Conservation (phyloP, 2,329 filamentous ascomycete species). For the Penicillium frequentans region DNA sequence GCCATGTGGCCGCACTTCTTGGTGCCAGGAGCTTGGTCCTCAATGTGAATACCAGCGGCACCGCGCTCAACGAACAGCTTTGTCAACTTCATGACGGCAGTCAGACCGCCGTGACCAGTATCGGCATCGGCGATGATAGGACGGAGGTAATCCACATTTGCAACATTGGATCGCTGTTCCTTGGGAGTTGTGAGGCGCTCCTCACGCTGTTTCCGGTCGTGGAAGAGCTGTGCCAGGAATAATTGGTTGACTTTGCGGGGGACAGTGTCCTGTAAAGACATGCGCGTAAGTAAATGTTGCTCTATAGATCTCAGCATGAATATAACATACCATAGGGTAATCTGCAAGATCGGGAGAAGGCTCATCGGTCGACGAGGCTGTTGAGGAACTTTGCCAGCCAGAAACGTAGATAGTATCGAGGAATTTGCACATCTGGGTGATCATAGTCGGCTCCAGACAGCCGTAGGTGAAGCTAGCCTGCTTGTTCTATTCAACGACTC, state of each 20-base stretch:
- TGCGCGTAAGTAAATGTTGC: conserved; percentile 13
- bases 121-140: conserved; percentile 97
- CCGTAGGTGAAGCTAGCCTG: conserved; percentile 94
- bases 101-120: conserved; percentile 93
- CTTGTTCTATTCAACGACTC: conserved; percentile 59
- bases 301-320: background rate
- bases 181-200: conserved; percentile 80
- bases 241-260: conserved; percentile 98
- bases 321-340: conserved; percentile 75
- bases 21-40: conserved; percentile 95
- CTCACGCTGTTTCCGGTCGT: conserved; percentile 97
- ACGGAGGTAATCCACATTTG: conserved; percentile 89
- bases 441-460: conserved; percentile 95
- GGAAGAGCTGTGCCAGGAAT: conserved; percentile 98
- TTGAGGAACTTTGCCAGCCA: conserved; percentile 97
- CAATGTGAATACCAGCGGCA: conserved; percentile 96
- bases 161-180: conserved; percentile 67
- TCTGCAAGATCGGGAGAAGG: conserved; percentile 97
- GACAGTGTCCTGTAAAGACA: conserved; percentile 74
- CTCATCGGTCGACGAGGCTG: conserved; percentile 90
- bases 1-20: conserved; percentile 99
- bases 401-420: conserved; percentile 98
- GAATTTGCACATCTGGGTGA: conserved; percentile 99
- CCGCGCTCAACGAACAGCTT: conserved; percentile 97
- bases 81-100: conserved; percentile 99